Percentiles rank a stretch among this genome's conserved stretches.
These are phyloP conservation scores for Parsonsia alboflavescens DNA, from an alignment of 257 asterid species.

Conservation along the genomic window DNA sequence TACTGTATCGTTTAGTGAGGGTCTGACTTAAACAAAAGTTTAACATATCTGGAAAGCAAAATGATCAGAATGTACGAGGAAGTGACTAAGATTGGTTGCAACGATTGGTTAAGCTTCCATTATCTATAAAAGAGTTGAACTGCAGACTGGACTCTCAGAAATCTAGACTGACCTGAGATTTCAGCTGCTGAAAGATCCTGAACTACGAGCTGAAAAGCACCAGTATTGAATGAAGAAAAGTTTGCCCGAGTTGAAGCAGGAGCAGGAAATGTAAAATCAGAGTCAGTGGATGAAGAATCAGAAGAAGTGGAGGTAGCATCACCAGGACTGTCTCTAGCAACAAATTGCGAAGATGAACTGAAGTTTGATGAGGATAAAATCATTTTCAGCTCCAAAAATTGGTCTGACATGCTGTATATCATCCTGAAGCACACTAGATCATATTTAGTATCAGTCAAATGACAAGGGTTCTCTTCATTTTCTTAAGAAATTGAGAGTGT, in stretches of 20 bases:
- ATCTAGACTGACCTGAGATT: slow-evolving; percentile 78
- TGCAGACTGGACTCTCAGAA: slow-evolving; percentile 31
- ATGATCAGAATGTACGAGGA: slow-evolving; percentile 24
- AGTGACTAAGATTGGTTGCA: slow-evolving; percentile 20
- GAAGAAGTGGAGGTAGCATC: slow-evolving; percentile 70
- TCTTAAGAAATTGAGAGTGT: slow-evolving; percentile 9
- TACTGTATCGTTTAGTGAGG: slow-evolving; percentile 24
- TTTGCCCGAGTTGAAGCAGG: slow-evolving; percentile 66
- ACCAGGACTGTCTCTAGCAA: slow-evolving; percentile 53
- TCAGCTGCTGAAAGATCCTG: slow-evolving; percentile 91
- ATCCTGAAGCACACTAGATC: slow-evolving; percentile 99
- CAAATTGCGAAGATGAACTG: slow-evolving; percentile 58
- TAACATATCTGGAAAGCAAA: slow-evolving; percentile 27
- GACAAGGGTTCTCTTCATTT: slow-evolving; percentile 21
- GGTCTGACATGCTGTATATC: slow-evolving; percentile 98
- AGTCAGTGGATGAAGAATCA: slow-evolving; percentile 68
- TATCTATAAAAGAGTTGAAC: slow-evolving; percentile 25
- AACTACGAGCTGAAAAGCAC: slow-evolving; percentile 84
- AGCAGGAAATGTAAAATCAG: slow-evolving; percentile 91
- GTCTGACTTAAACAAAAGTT: slow-evolving; percentile 28
- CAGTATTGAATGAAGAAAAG: slow-evolving; percentile 57
- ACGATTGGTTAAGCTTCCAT: slow-evolving; percentile 26
- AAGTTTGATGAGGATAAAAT: slow-evolving; percentile 64
- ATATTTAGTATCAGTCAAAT: slow-evolving; percentile 54
- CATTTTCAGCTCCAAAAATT: slow-evolving; percentile 95